phyloP scores from a whole-genome alignment of 2,329 filamentous ascomycete genomes.

The Talaromyces piceae region DNA sequence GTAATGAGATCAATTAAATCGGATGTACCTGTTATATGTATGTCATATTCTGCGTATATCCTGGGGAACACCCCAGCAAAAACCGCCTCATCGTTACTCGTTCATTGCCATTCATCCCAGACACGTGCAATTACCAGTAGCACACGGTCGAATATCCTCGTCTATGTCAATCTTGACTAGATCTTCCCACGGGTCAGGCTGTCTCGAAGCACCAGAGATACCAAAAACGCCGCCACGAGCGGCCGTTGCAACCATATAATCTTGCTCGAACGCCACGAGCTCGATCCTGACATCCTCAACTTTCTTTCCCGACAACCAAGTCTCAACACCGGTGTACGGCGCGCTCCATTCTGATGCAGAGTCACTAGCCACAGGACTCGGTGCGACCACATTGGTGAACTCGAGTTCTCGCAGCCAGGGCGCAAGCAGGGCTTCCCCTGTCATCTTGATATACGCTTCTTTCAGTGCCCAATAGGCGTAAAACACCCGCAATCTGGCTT shows the following conservation, averaged over 20 bases:
- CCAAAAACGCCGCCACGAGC: constrained; percentile 34
- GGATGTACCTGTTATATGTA: neutral
- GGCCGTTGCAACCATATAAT: constrained; percentile 54
- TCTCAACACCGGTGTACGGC: constrained; percentile 38
- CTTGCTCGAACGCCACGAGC: constrained; percentile 50
- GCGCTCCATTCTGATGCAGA: constrained; percentile 24
- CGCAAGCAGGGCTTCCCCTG: constrained; percentile 56
- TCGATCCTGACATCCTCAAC: constrained; percentile 50
- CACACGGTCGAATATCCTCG: constrained; percentile 37
- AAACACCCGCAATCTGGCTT: constrained; percentile 53
- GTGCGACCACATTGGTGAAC: constrained; percentile 51
- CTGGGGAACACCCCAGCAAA: too few relatives aligned
- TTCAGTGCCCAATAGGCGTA: constrained; percentile 60
- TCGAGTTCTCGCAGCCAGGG: constrained; percentile 55
- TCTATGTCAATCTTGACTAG: constrained; percentile 43
- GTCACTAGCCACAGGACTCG: constrained; percentile 19
- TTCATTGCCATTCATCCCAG: constrained; percentile 12
- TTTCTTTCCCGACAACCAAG: constrained; percentile 41
- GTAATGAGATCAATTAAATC: too few relatives aligned
- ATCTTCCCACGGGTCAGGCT: constrained; percentile 27
- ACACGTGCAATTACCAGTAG: constrained; percentile 31
- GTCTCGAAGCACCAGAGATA: constrained; percentile 7
- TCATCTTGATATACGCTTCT: constrained; percentile 61
- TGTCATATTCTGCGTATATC: neutral
- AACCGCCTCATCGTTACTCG: too few relatives aligned